These are phyloP conservation scores for Hyphochytrium catenoides DNA, from an alignment of 352 stramenopile species.

Conservation along the genomic window DNA sequence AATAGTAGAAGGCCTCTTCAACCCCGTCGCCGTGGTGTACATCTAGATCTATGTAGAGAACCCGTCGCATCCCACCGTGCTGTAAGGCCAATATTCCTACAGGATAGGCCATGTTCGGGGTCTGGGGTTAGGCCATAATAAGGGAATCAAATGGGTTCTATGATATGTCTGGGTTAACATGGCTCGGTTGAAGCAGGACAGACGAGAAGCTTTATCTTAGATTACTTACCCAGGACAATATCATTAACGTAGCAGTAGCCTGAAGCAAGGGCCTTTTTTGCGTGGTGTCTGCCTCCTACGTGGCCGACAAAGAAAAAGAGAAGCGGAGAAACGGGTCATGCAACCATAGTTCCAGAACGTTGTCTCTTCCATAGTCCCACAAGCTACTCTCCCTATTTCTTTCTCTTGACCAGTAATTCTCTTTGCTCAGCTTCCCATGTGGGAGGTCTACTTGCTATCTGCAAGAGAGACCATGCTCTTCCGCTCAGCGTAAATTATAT, in stretches of 20 bases:
- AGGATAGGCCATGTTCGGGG: too few relatives aligned
- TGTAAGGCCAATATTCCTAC: not conserved
- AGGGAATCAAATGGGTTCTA: not conserved
- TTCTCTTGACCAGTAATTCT: too few relatives aligned
- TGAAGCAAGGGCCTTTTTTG: conserved; percentile 22
- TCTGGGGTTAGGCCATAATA: too few relatives aligned
- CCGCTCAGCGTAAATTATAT: not conserved
- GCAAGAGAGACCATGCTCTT: not conserved
- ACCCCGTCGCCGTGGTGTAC: conserved; percentile 31
- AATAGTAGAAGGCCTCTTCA: conserved; percentile 29
- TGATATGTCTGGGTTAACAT: conserved; percentile 1
- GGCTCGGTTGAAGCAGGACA: conserved; percentile 14
- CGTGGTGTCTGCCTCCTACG: conserved; percentile 30
- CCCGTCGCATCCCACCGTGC: conserved; percentile 5
- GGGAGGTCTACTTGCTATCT: not conserved
- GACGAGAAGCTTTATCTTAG: too few relatives aligned
- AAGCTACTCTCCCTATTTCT: too few relatives aligned
- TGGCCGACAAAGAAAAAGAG: conserved; percentile 19
- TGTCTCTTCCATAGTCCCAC: too few relatives aligned
- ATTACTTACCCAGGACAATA: conserved; percentile 28
- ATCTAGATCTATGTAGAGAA: conserved; percentile 29
- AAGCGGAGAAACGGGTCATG: not conserved
- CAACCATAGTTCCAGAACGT: too few relatives aligned
- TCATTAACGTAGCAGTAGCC: conserved; percentile 51
- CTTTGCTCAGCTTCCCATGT: conserved; percentile 1